Percentiles rank a stretch among this genome's conserved stretches.
These are phyloP conservation scores for Solanum etuberosum DNA, from an alignment of 257 asterid genomes.

Conservation along the genomic window DNA sequence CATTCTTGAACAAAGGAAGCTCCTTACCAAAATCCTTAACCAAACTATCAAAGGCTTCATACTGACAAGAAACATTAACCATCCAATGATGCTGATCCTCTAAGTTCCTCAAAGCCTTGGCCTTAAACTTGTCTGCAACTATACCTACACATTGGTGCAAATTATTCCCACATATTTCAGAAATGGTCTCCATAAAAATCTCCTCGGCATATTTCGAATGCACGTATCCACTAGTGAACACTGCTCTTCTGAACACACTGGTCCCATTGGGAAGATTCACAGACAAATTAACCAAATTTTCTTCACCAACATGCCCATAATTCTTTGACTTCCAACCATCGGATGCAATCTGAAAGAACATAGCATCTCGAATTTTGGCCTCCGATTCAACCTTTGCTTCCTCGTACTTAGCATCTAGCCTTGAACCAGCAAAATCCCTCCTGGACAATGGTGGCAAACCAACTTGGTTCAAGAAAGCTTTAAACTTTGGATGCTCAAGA, in stretches of 20 bases:
- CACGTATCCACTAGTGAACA: constrained; percentile 54
- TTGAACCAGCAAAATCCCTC: constrained; percentile 45
- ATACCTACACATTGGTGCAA: constrained; percentile 83
- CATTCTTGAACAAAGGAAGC: constrained; percentile 70
- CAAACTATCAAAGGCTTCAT: constrained; percentile 59
- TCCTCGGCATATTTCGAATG: constrained; percentile 78
- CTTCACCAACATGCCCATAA: constrained; percentile 26
- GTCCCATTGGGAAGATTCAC: constrained; percentile 97
- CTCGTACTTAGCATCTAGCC: constrained; percentile 63
- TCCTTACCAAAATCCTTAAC: constrained; percentile 75
- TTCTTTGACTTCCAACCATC: constrained; percentile 73
- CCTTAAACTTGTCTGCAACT: constrained; percentile 85
- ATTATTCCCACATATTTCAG: constrained; percentile 61
- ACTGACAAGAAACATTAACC: constrained; percentile 87
- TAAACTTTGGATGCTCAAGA: constrained; percentile 90
- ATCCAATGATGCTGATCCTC: constrained; percentile 90
- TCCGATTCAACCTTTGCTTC: constrained; percentile 62
- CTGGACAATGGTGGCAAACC: constrained; percentile 63
- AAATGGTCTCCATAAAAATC: constrained; percentile 70
- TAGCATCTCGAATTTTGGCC: constrained; percentile 81
- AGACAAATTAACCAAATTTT: constrained; percentile 53
- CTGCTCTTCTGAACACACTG: constrained; percentile 59
- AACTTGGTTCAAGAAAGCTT: constrained; percentile 64
- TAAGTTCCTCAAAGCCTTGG: constrained; percentile 59
- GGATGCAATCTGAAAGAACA: constrained; percentile 89